These are phyloP conservation scores for Bipolaris gigantea DNA, from an alignment of 2,329 filamentous ascomycete species.

Conservation along the genomic window DNA sequence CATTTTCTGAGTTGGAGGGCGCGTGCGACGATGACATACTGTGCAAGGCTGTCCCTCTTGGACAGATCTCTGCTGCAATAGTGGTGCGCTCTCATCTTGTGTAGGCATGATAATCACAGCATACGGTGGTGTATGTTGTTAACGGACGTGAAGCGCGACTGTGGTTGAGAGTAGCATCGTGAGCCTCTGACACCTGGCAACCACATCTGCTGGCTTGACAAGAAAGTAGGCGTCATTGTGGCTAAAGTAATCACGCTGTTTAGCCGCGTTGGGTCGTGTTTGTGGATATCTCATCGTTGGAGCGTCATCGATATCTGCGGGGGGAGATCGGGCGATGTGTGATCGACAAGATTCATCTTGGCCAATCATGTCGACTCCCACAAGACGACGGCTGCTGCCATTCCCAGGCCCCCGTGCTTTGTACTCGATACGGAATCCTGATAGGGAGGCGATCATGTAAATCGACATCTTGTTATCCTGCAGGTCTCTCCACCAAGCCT, in stretches of 20 bases:
- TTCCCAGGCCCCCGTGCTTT: not conserved
- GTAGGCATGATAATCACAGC: slow-evolving; percentile 20
- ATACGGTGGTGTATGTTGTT: not conserved
- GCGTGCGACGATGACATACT: slow-evolving; percentile 21
- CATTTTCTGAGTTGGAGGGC: not conserved
- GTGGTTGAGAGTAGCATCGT: not conserved
- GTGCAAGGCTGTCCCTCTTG: slow-evolving; percentile 38
- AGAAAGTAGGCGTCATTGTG: slow-evolving; percentile 10
- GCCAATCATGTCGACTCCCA: too few relatives aligned
- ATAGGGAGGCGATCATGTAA: not conserved
- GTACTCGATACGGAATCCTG: not conserved
- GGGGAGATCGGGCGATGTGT: slow-evolving; percentile 2
- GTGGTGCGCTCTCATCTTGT: slow-evolving; percentile 44
- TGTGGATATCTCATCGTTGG: slow-evolving; percentile 2
- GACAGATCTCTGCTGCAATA: slow-evolving; percentile 40
- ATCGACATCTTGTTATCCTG: not conserved
- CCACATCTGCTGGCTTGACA: not conserved
- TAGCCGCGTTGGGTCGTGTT: slow-evolving; percentile 8
- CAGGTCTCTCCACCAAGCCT: not conserved
- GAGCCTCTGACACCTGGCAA: not conserved
- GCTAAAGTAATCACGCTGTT: not conserved
- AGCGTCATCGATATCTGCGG: slow-evolving; percentile 16
- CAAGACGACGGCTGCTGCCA: not conserved
- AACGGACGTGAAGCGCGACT: not conserved
- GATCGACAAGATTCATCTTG: not conserved